phyloP scores from a whole-genome alignment of 139 green algal genomes.

The Desmodesmus armatus region DNA sequence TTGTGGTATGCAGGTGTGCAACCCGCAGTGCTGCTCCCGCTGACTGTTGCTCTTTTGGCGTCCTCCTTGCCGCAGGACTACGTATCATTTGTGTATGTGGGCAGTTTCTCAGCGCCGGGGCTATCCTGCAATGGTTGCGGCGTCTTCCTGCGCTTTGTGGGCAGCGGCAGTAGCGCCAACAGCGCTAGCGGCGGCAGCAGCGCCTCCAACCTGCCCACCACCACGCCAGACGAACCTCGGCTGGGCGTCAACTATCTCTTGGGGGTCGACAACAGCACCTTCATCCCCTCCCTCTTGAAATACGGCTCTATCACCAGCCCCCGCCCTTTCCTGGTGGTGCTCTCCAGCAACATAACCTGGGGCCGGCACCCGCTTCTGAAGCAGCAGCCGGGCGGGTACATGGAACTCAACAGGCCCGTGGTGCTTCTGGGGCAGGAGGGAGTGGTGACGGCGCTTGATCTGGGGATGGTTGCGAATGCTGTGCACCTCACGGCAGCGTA shows the following conservation, averaged over 20 bases:
- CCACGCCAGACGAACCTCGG: background rate
- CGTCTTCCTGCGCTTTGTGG: slow-evolving; percentile 3
- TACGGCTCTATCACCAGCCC: background rate
- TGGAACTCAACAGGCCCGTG: background rate
- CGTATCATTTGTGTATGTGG: background rate
- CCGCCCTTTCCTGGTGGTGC: background rate
- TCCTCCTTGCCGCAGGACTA: slow-evolving; percentile 7
- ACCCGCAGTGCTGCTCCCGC: too few relatives aligned
- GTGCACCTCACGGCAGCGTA: background rate
- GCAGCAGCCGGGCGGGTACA: background rate
- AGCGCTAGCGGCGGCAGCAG: too few relatives aligned
- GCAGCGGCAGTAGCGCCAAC: too few relatives aligned
- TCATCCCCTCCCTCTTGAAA: background rate
- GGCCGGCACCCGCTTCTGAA: background rate
- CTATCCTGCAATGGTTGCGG: slow-evolving; percentile 7
- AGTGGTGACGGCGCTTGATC: background rate
- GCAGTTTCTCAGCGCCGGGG: background rate
- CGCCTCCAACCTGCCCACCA: background rate
- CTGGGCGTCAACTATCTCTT: background rate
- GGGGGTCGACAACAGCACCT: background rate
- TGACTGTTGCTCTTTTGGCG: too few relatives aligned
- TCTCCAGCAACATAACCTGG: background rate
- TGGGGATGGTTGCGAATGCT: background rate
- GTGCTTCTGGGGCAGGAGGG: background rate
- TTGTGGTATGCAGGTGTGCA: too few relatives aligned